These are phyloP conservation scores for Populus nigra DNA, from an alignment of 345 rosid species.

Conservation along the genomic window DNA sequence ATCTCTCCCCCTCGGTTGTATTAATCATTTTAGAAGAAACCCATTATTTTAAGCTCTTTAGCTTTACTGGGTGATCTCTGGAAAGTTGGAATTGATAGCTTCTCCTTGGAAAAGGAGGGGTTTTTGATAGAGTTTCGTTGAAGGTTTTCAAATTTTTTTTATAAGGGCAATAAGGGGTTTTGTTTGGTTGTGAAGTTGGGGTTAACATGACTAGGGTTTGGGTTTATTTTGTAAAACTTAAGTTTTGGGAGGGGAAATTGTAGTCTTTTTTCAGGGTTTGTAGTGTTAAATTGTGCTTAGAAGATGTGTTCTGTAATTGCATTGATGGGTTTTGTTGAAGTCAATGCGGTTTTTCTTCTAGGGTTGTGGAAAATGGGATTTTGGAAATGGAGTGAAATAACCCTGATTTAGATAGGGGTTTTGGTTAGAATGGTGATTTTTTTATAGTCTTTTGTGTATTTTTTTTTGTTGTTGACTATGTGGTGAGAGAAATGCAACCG, in stretches of 20 bases:
- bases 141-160: slow-evolving; percentile 2
- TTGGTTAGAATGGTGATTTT: slow-evolving; percentile 6
- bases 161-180: not conserved
- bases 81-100: not conserved
- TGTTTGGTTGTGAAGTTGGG: not conserved
- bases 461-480: slow-evolving; percentile 13
- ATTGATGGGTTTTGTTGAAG: slow-evolving; percentile 10
- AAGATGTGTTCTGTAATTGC: slow-evolving; percentile 9
- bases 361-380: slow-evolving; percentile 12
- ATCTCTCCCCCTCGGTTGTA: slow-evolving; percentile 3
- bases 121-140: slow-evolving; percentile 8
- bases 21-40: slow-evolving; percentile 2
- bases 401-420: slow-evolving; percentile 7
- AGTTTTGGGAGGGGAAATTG: slow-evolving; percentile 1
- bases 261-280: not conserved
- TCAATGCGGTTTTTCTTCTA: not conserved
- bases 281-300: not conserved
- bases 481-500: slow-evolving; percentile 25
- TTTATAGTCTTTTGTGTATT: not conserved
- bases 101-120: slow-evolving; percentile 11
- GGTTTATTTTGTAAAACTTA: not conserved
- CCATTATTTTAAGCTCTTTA: slow-evolving; percentile 3
- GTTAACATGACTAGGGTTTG: not conserved
- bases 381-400: slow-evolving; percentile 13
- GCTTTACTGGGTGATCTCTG: slow-evolving; percentile 15